phyloP scores from a whole-genome alignment of 176 grass and related monocot genomes.

The Alloteropsis semialata region DNA sequence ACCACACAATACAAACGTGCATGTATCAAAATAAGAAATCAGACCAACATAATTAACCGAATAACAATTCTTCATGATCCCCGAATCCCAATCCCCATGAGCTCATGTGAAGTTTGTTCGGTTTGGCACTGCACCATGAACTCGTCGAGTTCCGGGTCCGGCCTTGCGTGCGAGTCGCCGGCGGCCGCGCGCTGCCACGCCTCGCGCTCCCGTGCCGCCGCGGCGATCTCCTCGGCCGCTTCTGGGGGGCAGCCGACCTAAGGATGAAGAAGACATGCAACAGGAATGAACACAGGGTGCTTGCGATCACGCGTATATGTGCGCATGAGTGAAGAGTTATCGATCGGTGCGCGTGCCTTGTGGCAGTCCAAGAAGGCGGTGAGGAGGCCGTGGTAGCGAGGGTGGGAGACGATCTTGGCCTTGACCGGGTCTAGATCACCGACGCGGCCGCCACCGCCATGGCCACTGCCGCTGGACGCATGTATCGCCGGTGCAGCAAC shows the following conservation, averaged over 20 bases:
- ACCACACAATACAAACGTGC: background rate
- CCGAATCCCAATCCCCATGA: background rate
- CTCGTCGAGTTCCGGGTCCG: conserved; percentile 51
- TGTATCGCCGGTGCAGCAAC: background rate
- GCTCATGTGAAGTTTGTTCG: background rate
- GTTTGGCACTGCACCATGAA: conserved; percentile 38
- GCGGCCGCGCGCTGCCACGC: conserved; percentile 35
- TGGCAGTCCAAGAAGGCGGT: conserved; percentile 60
- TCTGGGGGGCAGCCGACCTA: conserved; percentile 37
- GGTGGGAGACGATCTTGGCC: conserved; percentile 61
- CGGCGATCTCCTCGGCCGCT: conserved; percentile 20
- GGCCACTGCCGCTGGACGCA: background rate
- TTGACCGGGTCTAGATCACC: conserved; percentile 37
- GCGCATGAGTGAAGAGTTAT: background rate
- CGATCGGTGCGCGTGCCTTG: conserved; percentile 32
- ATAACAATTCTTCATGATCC: background rate
- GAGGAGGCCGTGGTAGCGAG: conserved; percentile 54
- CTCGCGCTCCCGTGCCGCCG: conserved; percentile 20
- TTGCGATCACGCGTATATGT: too few species aligned
- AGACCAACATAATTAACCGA: background rate
- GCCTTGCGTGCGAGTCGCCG: conserved; percentile 9
- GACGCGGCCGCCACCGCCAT: conserved; percentile 40
- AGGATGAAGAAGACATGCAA: background rate
- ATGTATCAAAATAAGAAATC: background rate
- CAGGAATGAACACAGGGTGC: background rate